phyloP scores from a whole-genome alignment of 2,329 filamentous ascomycete genomes.

The Knufia fluminis region DNA sequence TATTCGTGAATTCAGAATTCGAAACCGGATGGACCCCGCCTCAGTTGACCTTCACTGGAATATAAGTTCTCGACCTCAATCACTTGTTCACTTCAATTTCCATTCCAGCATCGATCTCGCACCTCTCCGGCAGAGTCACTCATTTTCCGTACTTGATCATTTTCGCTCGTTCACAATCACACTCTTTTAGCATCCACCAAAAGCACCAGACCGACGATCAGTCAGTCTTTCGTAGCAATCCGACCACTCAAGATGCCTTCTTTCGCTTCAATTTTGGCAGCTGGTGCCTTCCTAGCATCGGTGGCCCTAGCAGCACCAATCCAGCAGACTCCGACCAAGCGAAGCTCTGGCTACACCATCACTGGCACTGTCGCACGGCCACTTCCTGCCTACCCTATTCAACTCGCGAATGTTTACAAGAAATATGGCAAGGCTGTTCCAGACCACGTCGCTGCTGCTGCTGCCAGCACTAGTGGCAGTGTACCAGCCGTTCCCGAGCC shows the following conservation, averaged over 20 bases:
- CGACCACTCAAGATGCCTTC: constrained; percentile 21
- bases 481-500: constrained; percentile 36
- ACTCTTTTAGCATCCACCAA: neutral
- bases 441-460: constrained; percentile 14
- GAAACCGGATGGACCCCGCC: neutral
- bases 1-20: constrained; percentile 2
- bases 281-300: constrained; percentile 11
- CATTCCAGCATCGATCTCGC: neutral
- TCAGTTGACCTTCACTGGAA: constrained; percentile 2
- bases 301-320: constrained; percentile 15
- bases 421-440: constrained; percentile 21
- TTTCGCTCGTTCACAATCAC: neutral
- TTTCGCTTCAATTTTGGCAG: constrained; percentile 14
- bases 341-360: constrained; percentile 18
- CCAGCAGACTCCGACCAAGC: constrained; percentile 12
- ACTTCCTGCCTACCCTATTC: constrained; percentile 17
- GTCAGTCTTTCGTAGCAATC: constrained; percentile 8
- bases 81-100: neutral
- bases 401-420: constrained; percentile 16
- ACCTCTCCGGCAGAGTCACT: constrained; percentile 11
- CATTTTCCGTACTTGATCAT: constrained; percentile 9
- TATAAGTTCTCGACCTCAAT: constrained; percentile 13
- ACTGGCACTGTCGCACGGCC: constrained; percentile 17
- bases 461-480: constrained; percentile 11
- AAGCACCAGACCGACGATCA: too few relatives aligned